Conservation (phyloP, 257 asterid genomes). For the Scutellaria galericulata region DNA sequence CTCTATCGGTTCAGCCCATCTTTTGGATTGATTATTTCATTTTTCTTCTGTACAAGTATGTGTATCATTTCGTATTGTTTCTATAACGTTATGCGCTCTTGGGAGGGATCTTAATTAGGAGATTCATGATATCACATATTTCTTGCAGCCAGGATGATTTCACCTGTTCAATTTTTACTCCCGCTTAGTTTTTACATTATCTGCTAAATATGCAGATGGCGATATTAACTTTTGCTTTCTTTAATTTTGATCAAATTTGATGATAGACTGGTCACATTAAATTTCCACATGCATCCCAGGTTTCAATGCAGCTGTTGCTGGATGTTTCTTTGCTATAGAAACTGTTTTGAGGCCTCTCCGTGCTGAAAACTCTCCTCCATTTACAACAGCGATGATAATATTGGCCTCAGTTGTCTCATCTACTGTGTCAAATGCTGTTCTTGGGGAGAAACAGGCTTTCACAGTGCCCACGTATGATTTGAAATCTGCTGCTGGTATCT, state of each 20-base stretch:
- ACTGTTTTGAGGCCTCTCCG: constrained; percentile 97
- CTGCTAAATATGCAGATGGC: constrained; percentile 9
- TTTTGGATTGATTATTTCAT: constrained; percentile 2
- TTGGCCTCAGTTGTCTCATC: constrained; percentile 98
- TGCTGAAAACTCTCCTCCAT: constrained; percentile 99
- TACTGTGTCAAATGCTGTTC: constrained; percentile 97
- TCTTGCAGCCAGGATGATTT: constrained; percentile 15
- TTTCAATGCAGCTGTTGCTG: constrained; percentile 99
- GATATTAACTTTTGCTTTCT: not conserved
- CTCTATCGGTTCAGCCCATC: not conserved
- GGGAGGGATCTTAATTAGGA: constrained; percentile 13
- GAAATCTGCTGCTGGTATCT: constrained; percentile 99
- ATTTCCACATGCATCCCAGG: constrained; percentile 54
- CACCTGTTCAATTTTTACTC: not conserved
- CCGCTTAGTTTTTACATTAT: not conserved
- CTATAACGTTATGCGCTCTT: not conserved
- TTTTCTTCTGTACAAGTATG: constrained; percentile 12
- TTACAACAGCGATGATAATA: constrained; percentile 98
- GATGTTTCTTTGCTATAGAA: constrained; percentile 98
- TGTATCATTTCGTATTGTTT: not conserved
- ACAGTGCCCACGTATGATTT: constrained; percentile 99
- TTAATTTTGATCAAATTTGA: constrained; percentile 23
- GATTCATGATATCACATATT: constrained; percentile 12
- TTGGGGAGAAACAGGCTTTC: constrained; percentile 97
- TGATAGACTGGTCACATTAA: constrained; percentile 21